Evolutionary conservation across 108 stramenopile species (phyloP), one percentile per base, ranked within the genome.

Genomic region (Skeletonema grethae): DNA sequence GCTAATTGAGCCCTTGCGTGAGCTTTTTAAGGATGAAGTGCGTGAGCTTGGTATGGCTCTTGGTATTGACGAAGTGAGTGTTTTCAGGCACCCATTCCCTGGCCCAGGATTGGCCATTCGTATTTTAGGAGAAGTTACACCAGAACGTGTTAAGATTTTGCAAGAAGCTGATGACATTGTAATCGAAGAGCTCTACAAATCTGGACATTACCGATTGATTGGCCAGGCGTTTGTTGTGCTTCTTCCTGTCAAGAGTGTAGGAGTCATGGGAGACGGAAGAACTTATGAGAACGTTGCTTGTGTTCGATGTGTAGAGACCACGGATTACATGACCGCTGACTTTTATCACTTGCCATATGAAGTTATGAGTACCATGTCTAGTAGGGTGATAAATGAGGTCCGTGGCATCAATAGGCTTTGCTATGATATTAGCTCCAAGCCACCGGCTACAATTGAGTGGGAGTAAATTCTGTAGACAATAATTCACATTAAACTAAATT

Each of bases 361-460:
- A 34, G 85, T 98, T 2, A 87, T 98, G 87, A 95, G 89, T 22
- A 87, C 75, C 28, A 97, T 98, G 94, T 91, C 93, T 35, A 96
- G 92, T 67, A 85, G 97, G 22, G 93, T 99, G 53, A 98, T 98
- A 79, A 99, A 98, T 65, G 98, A 99, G 77, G 97, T 99, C 55
- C 82, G 90, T 7, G 97, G 98, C 9, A 97, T 99, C 84, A 98
- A 98, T 78, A 82, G 98, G 29, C 85, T 99, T 24, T 94, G 95
- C 65, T 99, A 99, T 71, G 99, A 99, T 68, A 96, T 98, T 62
- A 97, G 97, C 61, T 97, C 96, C 76, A 99, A 99, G 87, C 99
- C 99, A 10, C 99, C 99, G 1, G 97, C 97, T 4, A 99, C 99
- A 56, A 99, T 99, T 72, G 99, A 99, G 84, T 99, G 98, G 98